A percentile compares a stretch with the other conserved stretches of the same genome.
Conservation (phyloP, 257 asterid genomes). For the Avicennia marina region DNA sequence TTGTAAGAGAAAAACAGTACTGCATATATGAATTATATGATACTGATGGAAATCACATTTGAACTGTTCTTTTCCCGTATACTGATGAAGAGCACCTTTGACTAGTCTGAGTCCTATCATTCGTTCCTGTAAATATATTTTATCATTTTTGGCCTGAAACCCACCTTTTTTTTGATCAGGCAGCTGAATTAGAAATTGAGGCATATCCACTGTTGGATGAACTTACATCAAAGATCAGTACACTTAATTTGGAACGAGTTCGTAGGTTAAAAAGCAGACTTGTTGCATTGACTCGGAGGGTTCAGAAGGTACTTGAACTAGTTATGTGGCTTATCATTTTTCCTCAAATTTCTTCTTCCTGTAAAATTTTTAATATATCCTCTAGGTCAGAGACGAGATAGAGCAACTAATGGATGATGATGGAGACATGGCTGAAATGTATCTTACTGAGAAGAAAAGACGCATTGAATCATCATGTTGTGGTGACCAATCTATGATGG, state of each 20-base stretch:
- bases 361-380: conserved; percentile 13
- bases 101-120: background rate
- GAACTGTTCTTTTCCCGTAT: background rate
- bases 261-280: conserved; percentile 96
- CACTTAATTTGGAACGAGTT: conserved; percentile 86
- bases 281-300: conserved; percentile 95
- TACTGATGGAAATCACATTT: no score
- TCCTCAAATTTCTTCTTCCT: conserved; percentile 20
- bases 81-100: background rate
- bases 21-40: no score
- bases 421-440: conserved; percentile 99
- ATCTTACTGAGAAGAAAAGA: conserved; percentile 89
- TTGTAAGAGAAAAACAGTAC: no score
- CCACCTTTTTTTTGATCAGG: conserved; percentile 38
- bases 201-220: conserved; percentile 97
- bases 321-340: background rate
- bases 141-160: background rate
- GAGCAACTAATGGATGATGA: conserved; percentile 99
- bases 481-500: conserved; percentile 79
- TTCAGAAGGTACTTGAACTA: conserved; percentile 71
- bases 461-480: conserved; percentile 70
- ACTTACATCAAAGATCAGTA: conserved; percentile 93
- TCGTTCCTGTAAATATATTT: background rate
- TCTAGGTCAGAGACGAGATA: conserved; percentile 98
- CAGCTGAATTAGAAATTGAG: conserved; percentile 95